Base-by-base conservation (phyloP, 371 early-diverging fungal genomes). In the Mucor indicus region DNA sequence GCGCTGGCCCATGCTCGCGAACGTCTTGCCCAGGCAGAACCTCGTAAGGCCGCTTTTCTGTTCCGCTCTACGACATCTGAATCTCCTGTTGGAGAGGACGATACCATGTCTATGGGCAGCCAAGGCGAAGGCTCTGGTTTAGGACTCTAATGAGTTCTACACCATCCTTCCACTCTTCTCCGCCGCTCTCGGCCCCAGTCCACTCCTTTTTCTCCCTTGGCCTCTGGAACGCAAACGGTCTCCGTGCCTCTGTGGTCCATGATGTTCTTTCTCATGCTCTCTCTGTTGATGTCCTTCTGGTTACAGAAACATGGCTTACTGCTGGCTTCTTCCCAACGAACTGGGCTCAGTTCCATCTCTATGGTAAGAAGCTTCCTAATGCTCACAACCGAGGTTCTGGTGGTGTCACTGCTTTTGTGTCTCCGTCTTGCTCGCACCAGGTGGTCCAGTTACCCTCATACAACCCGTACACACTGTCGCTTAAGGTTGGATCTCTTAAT, bases 271-370 rank as follows among this genome's bases (percentile, higher is more conserved):
- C 43, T 10, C 43, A 43, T 31, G 31, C 21, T 8, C 11, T 20
- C 2, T n/a, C n/a, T n/a, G 19, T 39, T n/a, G 22, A 38, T 39
- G 13, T 38, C 3, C 39, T 39, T 3, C 44, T 58, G 12, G 17
- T 58, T n/a, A 44, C 48, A 13, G 59, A 58, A 38, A 58, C 50
- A 2, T 58, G 53, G 53, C 48, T 52, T 1, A 6, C 41, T 9
- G 10, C 51, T 43, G 31, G 30, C 9, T 27, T 9, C 12, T 37
- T 35, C 23, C 43, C 41, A 10, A 20, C 44, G 3, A 4, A 24
- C 10, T 42, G 51, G 51, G 22, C 21, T 3, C 51, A 8, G 20
- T 21, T n/a, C n/a, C n/a, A n/a, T n/a, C n/a, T n/a, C n/a, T n/a
- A n/a, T n/a, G n/a, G n/a, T n/a, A n/a, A n/a, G n/a, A n/a, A n/a